Evolutionary conservation across 2,329 filamentous ascomycete genomes (phyloP).

Genomic region (Dactylellina haptotyla): DNA sequence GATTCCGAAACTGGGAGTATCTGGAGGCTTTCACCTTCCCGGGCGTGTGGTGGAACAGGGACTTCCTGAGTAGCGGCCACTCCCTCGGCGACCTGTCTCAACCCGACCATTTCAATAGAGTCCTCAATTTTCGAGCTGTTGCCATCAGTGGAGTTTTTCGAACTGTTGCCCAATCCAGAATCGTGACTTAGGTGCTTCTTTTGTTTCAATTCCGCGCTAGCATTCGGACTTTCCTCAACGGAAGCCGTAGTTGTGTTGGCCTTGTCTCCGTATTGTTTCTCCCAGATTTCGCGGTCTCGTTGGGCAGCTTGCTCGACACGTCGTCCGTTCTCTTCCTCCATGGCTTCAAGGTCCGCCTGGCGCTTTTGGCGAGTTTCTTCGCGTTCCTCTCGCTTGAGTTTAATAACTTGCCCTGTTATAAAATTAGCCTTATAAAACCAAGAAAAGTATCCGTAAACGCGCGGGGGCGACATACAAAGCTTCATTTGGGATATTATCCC

Average conservation of each 20-base stretch:
- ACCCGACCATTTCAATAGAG: slow-evolving; percentile 35
- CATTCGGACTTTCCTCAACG: slow-evolving; percentile 50
- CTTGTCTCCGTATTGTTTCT: slow-evolving; percentile 76
- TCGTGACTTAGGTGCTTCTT: slow-evolving; percentile 31
- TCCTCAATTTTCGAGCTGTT: slow-evolving; percentile 33
- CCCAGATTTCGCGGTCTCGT: slow-evolving; percentile 72
- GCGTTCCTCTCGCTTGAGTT: slow-evolving; percentile 67
- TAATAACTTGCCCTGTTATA: slow-evolving; percentile 61
- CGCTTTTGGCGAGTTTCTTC: slow-evolving; percentile 64
- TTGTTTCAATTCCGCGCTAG: slow-evolving; percentile 24
- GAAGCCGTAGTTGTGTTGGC: slow-evolving; percentile 56
- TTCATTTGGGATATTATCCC: slow-evolving; percentile 86
- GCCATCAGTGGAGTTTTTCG: slow-evolving; percentile 42
- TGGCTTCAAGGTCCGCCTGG: slow-evolving; percentile 68
- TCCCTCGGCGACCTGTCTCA: slow-evolving; percentile 15
- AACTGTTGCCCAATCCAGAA: slow-evolving; percentile 46
- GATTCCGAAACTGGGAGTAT: neutral
- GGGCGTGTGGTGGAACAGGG: slow-evolving; percentile 17
- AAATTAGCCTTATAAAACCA: slow-evolving; percentile 58
- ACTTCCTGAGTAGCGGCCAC: slow-evolving; percentile 3
- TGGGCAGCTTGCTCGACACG: slow-evolving; percentile 65
- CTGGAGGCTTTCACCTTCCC: slow-evolving; percentile 16
- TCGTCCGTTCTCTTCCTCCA: slow-evolving; percentile 77
- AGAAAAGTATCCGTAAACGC: neutral
- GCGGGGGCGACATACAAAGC: slow-evolving; percentile 75